These are phyloP conservation scores for Plasmodium sp. DNA, from an alignment of 169 alveolate species.

Conservation along the genomic window DNA sequence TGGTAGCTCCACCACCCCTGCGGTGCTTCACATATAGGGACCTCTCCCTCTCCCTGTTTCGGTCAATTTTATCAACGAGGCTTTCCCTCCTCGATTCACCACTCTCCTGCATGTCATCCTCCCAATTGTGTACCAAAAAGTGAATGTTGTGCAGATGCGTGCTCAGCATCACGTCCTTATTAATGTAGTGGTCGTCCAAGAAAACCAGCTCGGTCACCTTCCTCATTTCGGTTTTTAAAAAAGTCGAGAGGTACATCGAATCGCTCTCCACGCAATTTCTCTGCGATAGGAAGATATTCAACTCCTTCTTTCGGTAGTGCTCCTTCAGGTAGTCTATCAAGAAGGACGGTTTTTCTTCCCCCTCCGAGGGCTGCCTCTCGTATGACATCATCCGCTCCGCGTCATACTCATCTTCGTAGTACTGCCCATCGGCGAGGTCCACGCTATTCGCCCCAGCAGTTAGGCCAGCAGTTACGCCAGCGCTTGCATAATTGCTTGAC, in stretches of 20 bases:
- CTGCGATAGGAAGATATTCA: background rate
- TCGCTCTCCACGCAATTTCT: conserved; percentile 37
- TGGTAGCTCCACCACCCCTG: background rate
- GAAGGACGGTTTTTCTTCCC: conserved; percentile 2
- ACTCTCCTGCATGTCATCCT: background rate
- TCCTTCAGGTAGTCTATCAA: conserved; percentile 37
- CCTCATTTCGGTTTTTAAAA: conserved; percentile 49
- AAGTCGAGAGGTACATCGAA: conserved; percentile 57
- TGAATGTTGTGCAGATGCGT: conserved; percentile 42
- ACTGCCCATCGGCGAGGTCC: background rate
- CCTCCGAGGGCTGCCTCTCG: conserved; percentile 13
- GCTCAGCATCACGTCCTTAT: conserved; percentile 70
- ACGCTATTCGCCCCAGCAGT: background rate
- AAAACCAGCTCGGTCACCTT: conserved; percentile 52
- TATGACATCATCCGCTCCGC: background rate
- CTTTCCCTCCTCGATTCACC: background rate
- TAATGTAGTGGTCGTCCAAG: conserved; percentile 61
- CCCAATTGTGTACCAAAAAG: background rate
- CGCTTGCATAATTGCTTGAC: background rate
- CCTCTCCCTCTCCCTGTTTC: conserved; percentile 2
- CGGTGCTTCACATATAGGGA: conserved; percentile 5
- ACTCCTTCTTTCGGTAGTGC: conserved; percentile 21
- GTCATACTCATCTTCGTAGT: background rate
- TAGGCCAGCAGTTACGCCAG: background rate
- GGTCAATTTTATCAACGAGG: background rate